Conservation (phyloP, 139 green algal species). For the Nannochloris sp. region DNA sequence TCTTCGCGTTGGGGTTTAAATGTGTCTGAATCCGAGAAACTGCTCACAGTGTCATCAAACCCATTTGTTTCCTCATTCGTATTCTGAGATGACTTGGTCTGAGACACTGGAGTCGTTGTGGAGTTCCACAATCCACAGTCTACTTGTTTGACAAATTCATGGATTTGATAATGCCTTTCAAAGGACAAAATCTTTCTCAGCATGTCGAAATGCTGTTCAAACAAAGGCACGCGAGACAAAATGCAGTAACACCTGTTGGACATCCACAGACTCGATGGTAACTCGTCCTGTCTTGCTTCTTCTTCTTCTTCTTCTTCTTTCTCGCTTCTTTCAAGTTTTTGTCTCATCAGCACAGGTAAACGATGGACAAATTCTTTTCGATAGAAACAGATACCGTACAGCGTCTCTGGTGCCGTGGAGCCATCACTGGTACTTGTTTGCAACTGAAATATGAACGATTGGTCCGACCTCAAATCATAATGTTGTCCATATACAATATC, state of each 20-base stretch:
- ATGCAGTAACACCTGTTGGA: conserved; percentile 85
- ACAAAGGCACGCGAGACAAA: conserved; percentile 77
- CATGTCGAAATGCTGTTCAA: conserved; percentile 83
- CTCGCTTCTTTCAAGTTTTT: conserved; percentile 22
- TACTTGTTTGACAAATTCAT: conserved; percentile 37
- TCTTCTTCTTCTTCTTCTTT: conserved; percentile 3
- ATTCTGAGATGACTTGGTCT: neutral
- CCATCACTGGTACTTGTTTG: conserved; percentile 42
- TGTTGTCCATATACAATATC: conserved; percentile 63
- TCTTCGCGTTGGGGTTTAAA: neutral
- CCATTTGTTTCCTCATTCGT: neutral
- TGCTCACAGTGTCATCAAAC: neutral
- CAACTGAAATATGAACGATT: conserved; percentile 67
- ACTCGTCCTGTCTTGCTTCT: conserved; percentile 7
- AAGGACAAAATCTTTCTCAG: conserved; percentile 66
- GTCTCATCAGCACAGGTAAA: conserved; percentile 43
- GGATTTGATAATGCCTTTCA: conserved; percentile 69
- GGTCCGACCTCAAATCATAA: conserved; percentile 36
- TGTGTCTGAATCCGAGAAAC: too few relatives aligned
- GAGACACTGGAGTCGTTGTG: neutral
- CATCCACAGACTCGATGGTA: conserved; percentile 51
- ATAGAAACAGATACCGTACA: conserved; percentile 79
- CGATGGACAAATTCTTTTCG: conserved; percentile 69
- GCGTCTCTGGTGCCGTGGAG: conserved; percentile 27
- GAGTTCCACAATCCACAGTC: conserved; percentile 4